Evolutionary conservation across 257 asterid genomes (phyloP).

Genomic region (Marsdenia floribunda): DNA sequence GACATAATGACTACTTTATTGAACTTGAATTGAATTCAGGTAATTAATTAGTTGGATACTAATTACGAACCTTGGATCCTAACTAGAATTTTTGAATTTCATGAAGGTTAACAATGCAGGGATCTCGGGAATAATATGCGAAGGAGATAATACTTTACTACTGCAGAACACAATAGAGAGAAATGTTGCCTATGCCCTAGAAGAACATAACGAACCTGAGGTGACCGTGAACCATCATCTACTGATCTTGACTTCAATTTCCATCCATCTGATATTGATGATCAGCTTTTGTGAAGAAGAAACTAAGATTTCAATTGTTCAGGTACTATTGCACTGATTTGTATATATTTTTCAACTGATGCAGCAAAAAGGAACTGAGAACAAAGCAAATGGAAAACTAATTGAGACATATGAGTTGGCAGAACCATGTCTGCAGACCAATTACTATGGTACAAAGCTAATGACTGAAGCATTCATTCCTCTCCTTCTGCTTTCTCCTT

Average conservation of each 20-base stretch:
- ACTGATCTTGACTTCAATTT: not conserved
- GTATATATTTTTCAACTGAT: not conserved
- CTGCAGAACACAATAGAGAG: conserved; percentile 25
- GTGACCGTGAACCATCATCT: conserved; percentile 1
- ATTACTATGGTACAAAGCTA: conserved; percentile 39
- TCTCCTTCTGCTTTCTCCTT: conserved; percentile 32
- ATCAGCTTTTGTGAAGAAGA: no score
- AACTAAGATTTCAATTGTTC: not conserved
- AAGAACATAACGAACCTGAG: not conserved
- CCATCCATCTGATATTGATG: no score
- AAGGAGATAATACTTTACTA: conserved; percentile 20
- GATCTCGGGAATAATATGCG: conserved; percentile 33
- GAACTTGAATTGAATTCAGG: no score
- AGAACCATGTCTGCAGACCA: conserved; percentile 34
- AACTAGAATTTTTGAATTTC: not conserved
- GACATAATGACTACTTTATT: no score
- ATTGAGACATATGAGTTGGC: conserved; percentile 26
- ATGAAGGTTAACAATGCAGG: conserved; percentile 69
- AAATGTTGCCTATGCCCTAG: not conserved
- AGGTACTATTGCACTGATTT: not conserved
- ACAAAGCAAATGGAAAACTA: conserved; percentile 21
- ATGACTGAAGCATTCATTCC: conserved; percentile 36
- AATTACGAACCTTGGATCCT: conserved; percentile 2
- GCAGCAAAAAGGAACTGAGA: conserved; percentile 22
- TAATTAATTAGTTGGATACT: no score